Evolutionary conservation across 345 rosid species (phyloP).

Genomic region (Turnera subulata): DNA sequence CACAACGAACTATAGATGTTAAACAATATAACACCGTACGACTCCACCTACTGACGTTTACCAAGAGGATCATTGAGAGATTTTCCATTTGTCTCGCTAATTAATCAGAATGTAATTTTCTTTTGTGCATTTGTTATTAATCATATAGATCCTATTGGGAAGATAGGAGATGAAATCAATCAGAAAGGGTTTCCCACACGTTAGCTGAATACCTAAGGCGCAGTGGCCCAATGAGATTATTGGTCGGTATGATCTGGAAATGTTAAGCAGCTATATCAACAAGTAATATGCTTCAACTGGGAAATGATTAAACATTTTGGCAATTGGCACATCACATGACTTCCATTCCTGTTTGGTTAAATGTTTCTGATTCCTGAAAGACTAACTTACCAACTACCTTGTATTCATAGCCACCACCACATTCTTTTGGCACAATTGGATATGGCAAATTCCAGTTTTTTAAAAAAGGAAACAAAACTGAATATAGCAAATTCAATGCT

Average conservation of each 20-base stretch:
- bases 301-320: too few relatives aligned
- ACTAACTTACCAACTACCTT: not conserved
- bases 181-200: constrained; percentile 13
- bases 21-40: too few relatives aligned
- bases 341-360: not conserved
- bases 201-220: not conserved
- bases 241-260: not conserved
- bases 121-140: too few relatives aligned
- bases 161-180: too few relatives aligned
- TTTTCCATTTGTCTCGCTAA: too few relatives aligned
- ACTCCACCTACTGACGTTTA: too few relatives aligned
- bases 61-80: too few relatives aligned
- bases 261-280: too few relatives aligned
- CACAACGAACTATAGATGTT: too few relatives aligned
- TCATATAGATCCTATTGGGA: too few relatives aligned
- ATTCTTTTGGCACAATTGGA: not conserved
- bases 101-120: too few relatives aligned
- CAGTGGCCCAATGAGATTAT: not conserved
- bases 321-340: not conserved
- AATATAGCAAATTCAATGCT: not conserved
- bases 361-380: not conserved
- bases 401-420: not conserved
- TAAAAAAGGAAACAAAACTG: not conserved
- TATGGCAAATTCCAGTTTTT: not conserved
- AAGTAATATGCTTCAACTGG: too few relatives aligned